Base-by-base conservation (phyloP, 495 filamentous ascomycete species). In the Venustampulla echinocandica region DNA sequence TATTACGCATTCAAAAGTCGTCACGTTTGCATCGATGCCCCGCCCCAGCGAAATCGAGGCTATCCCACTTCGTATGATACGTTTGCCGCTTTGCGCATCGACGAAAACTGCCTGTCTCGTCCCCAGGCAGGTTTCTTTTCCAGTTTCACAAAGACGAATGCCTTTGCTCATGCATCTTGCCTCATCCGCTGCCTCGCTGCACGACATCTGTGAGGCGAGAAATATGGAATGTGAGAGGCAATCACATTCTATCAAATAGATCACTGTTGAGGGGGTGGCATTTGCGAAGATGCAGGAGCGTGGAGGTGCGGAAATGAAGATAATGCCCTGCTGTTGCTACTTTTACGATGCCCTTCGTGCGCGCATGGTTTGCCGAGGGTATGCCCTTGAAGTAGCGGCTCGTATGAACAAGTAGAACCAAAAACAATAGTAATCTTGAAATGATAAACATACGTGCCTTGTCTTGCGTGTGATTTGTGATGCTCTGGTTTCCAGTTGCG, bases 251-350 rank as follows among this genome's bases (percentile, higher is more conserved):
- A 15, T 35, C 13, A 35, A 15, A 35, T 35, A 35, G 33, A 35
- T 10, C 33, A 35, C 4, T n/a, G 33, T 35, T n/a, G n/a, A n/a
- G 33, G 6, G 13, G 33, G n/a, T 5, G n/a, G 33, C 33, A 35
- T 35, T 35, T 35, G 33, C 33, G 18, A 35, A 35, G 33, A 35
- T 35, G 33, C 33, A 14, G n/a, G n/a, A n/a, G n/a, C n/a, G n/a
- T n/a, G n/a, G n/a, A n/a, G n/a, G n/a, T n/a, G n/a, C n/a, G n/a
- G n/a, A n/a, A n/a, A n/a, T n/a, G n/a, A n/a, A n/a, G n/a, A n/a
- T n/a, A n/a, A n/a, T n/a, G n/a, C n/a, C n/a, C n/a, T n/a, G n/a
- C n/a, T n/a, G n/a, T n/a, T n/a, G n/a, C n/a, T n/a, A n/a, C n/a
- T n/a, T n/a, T n/a, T n/a, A n/a, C n/a, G n/a, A n/a, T n/a, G n/a